Evolutionary conservation across 768 basidiomycete species (phyloP).

Genomic region (Amanita rubescens): DNA sequence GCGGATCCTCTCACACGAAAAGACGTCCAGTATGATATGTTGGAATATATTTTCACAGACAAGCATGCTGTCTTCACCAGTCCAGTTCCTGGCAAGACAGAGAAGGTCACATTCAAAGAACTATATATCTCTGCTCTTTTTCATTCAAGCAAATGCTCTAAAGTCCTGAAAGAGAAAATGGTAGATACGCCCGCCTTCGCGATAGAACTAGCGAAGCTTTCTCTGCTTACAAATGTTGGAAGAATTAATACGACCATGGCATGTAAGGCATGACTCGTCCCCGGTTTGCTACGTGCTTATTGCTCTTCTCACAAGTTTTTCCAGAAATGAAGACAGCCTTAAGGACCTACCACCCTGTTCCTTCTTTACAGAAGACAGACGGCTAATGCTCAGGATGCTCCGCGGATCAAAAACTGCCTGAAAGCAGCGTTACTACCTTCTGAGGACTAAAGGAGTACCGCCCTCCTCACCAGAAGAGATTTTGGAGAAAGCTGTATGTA

Average conservation of each 20-base stretch:
- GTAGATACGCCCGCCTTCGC: constrained; percentile 72
- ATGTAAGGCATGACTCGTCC: constrained; percentile 38
- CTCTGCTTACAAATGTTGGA: constrained; percentile 82
- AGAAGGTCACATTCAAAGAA: constrained; percentile 68
- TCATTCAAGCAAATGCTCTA: constrained; percentile 78
- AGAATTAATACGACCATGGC: constrained; percentile 92
- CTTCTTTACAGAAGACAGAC: constrained; percentile 80
- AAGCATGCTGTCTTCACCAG: constrained; percentile 62
- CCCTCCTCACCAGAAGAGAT: constrained; percentile 75
- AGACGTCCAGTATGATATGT: constrained; percentile 83
- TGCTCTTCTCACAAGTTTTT: constrained; percentile 49
- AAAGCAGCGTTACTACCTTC: constrained; percentile 72
- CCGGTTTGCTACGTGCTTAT: constrained; percentile 9
- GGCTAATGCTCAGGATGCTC: constrained; percentile 87
- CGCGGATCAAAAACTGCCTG: constrained; percentile 85
- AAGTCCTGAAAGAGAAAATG: constrained; percentile 86
- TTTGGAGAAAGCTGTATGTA: constrained; percentile 53
- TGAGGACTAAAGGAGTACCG: constrained; percentile 55
- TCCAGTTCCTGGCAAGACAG: constrained; percentile 40
- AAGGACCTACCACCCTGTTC: constrained; percentile 87
- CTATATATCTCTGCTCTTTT: constrained; percentile 79
- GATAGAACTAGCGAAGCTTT: constrained; percentile 75
- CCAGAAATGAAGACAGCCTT: constrained; percentile 91
- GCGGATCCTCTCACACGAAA: constrained; percentile 77
- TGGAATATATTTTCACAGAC: constrained; percentile 73